Evolutionary conservation across 441 rosid species (phyloP).

Genomic region (Biscutella laevigata): DNA sequence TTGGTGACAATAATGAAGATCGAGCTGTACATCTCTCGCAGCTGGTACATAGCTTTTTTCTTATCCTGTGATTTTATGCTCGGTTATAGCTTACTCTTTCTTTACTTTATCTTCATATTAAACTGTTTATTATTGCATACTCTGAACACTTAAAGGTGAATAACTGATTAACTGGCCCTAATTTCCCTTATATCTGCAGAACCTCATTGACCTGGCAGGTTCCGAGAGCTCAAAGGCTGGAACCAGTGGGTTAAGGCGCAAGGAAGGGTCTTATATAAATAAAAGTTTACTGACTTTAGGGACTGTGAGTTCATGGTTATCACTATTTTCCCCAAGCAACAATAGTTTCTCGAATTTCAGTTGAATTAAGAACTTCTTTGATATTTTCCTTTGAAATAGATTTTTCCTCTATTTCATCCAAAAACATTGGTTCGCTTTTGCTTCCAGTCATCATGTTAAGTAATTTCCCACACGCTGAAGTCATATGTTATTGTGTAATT

Average conservation of each 20-base stretch:
- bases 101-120: neutral
- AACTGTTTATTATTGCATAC: slow-evolving; percentile 1
- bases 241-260: slow-evolving; percentile 85
- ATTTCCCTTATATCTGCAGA: slow-evolving; percentile 64
- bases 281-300: slow-evolving; percentile 97
- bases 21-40: slow-evolving; percentile 92
- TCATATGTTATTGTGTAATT: neutral
- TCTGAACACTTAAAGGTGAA: neutral
- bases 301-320: slow-evolving; percentile 55
- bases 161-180: slow-evolving; percentile 11
- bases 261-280: slow-evolving; percentile 95
- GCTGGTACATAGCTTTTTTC: slow-evolving; percentile 53
- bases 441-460: slow-evolving; percentile 4
- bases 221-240: slow-evolving; percentile 98
- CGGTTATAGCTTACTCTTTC: slow-evolving; percentile 7
- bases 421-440: neutral
- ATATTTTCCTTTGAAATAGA: neutral
- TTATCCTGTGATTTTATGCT: slow-evolving; percentile 9
- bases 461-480: neutral
- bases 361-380: slow-evolving; percentile 7
- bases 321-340: slow-evolving; percentile 6
- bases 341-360: neutral
- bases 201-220: slow-evolving; percentile 99
- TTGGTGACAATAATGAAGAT: slow-evolving; percentile 61
- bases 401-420: neutral